Evolutionary conservation across 2,329 filamentous ascomycete genomes (phyloP).

Genomic region (Aspergillus chevalieri): DNA sequence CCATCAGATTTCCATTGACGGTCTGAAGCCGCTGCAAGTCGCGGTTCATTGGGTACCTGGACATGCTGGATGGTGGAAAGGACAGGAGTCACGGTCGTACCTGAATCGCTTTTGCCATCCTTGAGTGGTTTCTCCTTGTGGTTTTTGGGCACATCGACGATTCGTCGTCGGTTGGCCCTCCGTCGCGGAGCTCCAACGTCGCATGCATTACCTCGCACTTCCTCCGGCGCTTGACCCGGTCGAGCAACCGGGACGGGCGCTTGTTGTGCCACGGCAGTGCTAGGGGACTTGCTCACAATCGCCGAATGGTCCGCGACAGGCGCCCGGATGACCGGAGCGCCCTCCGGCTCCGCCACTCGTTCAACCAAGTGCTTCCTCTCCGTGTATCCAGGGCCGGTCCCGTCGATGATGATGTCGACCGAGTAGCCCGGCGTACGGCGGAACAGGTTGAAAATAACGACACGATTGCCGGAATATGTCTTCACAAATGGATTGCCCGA

Average conservation of each 20-base stretch:
- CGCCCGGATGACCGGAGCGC: constrained; percentile 71
- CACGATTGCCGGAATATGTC: constrained; percentile 75
- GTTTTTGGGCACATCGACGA: constrained; percentile 51
- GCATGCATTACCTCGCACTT: constrained; percentile 18
- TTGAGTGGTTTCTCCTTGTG: constrained; percentile 5
- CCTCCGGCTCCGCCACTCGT: constrained; percentile 67
- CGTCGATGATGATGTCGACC: constrained; percentile 86
- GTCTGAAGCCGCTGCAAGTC: constrained; percentile 19
- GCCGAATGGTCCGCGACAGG: constrained; percentile 56
- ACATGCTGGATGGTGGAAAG: constrained; percentile 23
- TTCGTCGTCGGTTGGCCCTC: constrained; percentile 49
- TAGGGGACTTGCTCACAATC: constrained; percentile 55
- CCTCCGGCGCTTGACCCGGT: constrained; percentile 7
- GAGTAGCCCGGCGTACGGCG: constrained; percentile 81
- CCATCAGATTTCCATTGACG: constrained; percentile 27
- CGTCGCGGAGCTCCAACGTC: constrained; percentile 32
- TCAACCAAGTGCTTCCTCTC: constrained; percentile 83
- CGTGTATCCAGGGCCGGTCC: constrained; percentile 70
- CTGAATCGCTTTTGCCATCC: constrained; percentile 25
- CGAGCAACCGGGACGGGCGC: constrained; percentile 4
- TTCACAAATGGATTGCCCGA: constrained; percentile 86
- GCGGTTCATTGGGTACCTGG: constrained; percentile 21
- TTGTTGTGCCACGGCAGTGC: constrained; percentile 30
- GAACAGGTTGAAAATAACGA: constrained; percentile 95
- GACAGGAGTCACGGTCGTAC: constrained; percentile 23